Evolutionary conservation across 2,329 filamentous ascomycete species (phyloP).

Genomic region (Colletotrichum agaves): DNA sequence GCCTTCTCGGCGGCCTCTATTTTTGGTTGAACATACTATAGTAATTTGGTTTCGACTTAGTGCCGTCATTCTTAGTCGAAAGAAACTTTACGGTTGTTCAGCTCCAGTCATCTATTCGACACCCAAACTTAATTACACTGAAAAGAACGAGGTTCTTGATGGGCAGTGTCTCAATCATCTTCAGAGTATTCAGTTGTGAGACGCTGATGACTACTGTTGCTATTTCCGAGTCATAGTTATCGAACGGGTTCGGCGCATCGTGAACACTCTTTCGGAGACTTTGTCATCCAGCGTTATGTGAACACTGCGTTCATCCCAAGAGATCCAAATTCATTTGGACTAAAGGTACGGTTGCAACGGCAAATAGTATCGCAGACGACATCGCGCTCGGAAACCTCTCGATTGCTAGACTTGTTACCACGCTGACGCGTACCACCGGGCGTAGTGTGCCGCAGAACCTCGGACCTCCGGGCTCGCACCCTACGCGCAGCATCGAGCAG

Average conservation of each 20-base stretch:
- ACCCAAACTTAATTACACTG: background rate
- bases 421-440: conserved; percentile 15
- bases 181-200: background rate
- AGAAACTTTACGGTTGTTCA: no score
- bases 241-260: conserved; percentile 1
- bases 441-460: conserved; percentile 12
- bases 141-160: background rate
- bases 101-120: background rate
- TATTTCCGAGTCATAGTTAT: background rate
- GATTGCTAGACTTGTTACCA: background rate
- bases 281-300: conserved; percentile 1
- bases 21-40: background rate
- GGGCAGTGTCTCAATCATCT: background rate
- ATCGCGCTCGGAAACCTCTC: conserved; percentile 13
- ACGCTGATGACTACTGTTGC: background rate
- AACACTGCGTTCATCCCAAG: conserved; percentile 8
- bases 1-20: no score
- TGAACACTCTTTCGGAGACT: background rate
- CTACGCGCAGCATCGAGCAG: background rate
- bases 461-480: conserved; percentile 21
- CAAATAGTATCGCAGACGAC: background rate
- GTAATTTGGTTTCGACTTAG: no score
- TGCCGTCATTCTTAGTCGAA: no score
- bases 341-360: background rate
- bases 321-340: background rate